Base-by-base conservation (phyloP, 805 yeast species). In the Starmerella vaccinii region DNA sequence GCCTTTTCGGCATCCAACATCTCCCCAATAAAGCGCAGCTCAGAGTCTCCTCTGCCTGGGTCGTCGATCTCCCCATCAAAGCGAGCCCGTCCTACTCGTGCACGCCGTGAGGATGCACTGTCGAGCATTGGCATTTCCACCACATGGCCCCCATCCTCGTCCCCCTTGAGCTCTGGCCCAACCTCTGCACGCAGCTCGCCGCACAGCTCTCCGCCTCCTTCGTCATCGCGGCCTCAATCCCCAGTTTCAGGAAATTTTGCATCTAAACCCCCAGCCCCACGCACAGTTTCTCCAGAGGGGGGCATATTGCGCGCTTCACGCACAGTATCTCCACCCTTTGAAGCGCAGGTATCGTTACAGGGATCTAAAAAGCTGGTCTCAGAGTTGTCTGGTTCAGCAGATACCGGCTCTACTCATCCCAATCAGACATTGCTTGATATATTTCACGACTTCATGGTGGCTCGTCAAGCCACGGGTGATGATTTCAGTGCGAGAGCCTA, bases 401-500 rank as follows among this genome's bases (percentile, higher is more conserved):
- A 19, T 15, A 3, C 30, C 2, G 40, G 21, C 15, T 10, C 12
- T 6, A 12, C 13, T 3, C 46, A 41, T 12, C 35, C 46, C 5
- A 73, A 73, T 47, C 60, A 61, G 22, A 50, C 44, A 19, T 58
- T 69, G 10, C 61, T 70, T 10, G 59, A 61, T 2, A 52, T 60
- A 4, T 65, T 74, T 29, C 55, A 61, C 10, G 61, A 63, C 37
- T 54, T 71, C 58, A 60, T 65, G 23, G 48, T 58, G 7, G 58
- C 67, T 15, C 68, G 72, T 33, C 56, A 61, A 40, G 50, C 60
- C 4, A 55, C 57, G 32, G 71, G 72, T 3, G 72, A 72, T 21
- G 61, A 59, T 23, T 74, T 65, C 58, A 65, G 70, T 42, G 68
- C 65, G 4, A 61, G 62, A 34, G 70, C 74, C 12, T 78, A 77